Evolutionary conservation across 2,329 filamentous ascomycete species (phyloP), one percentile per base, ranked within the genome.

Genomic region (Penicillium sclerotiorum): DNA sequence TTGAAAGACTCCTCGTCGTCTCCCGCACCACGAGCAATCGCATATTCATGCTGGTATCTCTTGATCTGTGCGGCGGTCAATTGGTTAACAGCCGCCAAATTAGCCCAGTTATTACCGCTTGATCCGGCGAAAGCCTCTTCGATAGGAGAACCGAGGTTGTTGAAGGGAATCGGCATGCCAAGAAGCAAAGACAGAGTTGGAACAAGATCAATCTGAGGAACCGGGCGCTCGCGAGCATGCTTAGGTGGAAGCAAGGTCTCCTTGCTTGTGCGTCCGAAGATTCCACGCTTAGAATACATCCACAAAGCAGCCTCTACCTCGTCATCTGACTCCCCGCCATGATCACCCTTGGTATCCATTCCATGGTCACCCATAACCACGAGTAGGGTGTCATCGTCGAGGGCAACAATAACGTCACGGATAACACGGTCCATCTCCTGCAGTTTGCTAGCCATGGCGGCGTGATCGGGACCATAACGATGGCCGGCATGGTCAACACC

Each of bases 311-410:
- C 91, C 70, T 99, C 86, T 6, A 99, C 84, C 69, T 99, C 94
- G 57, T 97, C 91, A 60, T 96, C 90, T 25, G 93, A 96, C 75
- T 99, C 94, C 47, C 94, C 94, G n/a, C 94, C 94, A 66, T 99
- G 94, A 59, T 99, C 94, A 15, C 94, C 94, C 74, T 99, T 97
- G 53, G 83, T 78, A 70, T 99, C 94, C 94, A 99, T 99, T 9
- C 94, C 94, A 66, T 99, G 94, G 68, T 99, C 94, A n/a, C 94
- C 94, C 90, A 99, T 95, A 12, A 99, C 89, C 17, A 99, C 85
- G 28, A 99, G 77, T 18, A 99, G 77, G 0, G 94, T 99, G 47
- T 90, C 77, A 45, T 96, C 88, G 61, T 96, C 93, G 15, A 99
- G 76, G 3, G 77, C 76, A 1, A 81, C 77, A 3, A 89, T 85